Percentiles rank a stretch among this genome's conserved stretches.
Conservation (phyloP, 2,329 filamentous ascomycete genomes). For the Aspergillus novofumigatus region DNA sequence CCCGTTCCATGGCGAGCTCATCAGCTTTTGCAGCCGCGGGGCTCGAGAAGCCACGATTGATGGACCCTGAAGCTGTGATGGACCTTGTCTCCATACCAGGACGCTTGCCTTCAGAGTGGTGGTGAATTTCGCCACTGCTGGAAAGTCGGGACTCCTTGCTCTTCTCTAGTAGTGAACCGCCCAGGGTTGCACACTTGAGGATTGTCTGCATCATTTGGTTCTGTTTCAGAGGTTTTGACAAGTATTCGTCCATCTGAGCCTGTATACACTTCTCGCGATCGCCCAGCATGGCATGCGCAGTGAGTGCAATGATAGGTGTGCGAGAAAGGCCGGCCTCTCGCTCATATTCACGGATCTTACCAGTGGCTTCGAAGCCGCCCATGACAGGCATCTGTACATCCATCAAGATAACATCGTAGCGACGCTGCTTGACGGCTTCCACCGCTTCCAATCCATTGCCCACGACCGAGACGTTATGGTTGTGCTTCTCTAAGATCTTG, state of each 20-base stretch:
- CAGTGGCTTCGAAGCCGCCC: slow-evolving; percentile 96
- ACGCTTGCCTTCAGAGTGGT: slow-evolving; percentile 39
- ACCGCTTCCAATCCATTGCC: slow-evolving; percentile 93
- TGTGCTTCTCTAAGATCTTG: slow-evolving; percentile 96
- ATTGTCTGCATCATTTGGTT: slow-evolving; percentile 98
- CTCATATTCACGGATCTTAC: slow-evolving; percentile 94
- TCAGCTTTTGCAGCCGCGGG: slow-evolving; percentile 58
- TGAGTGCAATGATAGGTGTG: slow-evolving; percentile 93
- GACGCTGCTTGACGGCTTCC: slow-evolving; percentile 83
- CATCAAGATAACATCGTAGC: slow-evolving; percentile 97
- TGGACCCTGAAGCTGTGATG: slow-evolving; percentile 63
- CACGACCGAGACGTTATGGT: slow-evolving; percentile 66
- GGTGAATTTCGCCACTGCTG: slow-evolving; percentile 39
- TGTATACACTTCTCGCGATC: slow-evolving; percentile 97
- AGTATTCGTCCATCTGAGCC: slow-evolving; percentile 98
- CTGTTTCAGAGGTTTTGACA: slow-evolving; percentile 94
- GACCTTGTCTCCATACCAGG: slow-evolving; percentile 60
- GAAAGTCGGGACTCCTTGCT: slow-evolving; percentile 40
- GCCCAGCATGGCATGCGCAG: slow-evolving; percentile 97
- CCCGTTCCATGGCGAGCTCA: slow-evolving; percentile 58
- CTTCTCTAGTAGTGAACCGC: slow-evolving; percentile 46
- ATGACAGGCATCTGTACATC: slow-evolving; percentile 99
- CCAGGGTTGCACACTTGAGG: slow-evolving; percentile 89
- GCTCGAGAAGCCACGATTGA: slow-evolving; percentile 56
- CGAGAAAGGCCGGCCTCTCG: slow-evolving; percentile 72